These are phyloP conservation scores for Nymphaea thermarum DNA, from an alignment of 164 flowering plant genomes.

Conservation along the genomic window DNA sequence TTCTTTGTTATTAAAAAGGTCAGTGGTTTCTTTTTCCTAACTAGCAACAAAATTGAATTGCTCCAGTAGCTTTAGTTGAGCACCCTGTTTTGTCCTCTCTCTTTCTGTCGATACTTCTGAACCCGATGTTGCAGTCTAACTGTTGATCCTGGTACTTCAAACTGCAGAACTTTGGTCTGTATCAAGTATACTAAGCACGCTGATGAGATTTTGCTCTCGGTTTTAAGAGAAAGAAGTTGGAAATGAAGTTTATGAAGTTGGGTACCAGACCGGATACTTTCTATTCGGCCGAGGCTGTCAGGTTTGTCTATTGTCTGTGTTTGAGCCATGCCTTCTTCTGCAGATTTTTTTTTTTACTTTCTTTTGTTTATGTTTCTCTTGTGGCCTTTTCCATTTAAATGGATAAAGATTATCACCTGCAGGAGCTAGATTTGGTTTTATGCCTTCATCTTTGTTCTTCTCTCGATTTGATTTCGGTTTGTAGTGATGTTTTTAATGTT, in stretches of 20 bases:
- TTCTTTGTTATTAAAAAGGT: too few relatives aligned
- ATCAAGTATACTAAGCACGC: neutral
- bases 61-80: too few relatives aligned
- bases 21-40: too few relatives aligned
- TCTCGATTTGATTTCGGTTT: neutral
- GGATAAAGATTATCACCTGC: neutral
- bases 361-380: neutral
- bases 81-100: neutral
- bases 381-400: too few relatives aligned
- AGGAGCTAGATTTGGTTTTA: neutral
- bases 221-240: constrained; percentile 8
- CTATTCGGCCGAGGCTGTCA: constrained; percentile 67
- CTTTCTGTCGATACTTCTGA: too few relatives aligned
- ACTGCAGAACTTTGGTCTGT: neutral
- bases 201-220: neutral
- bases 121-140: too few relatives aligned
- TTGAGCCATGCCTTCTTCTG: neutral
- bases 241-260: constrained; percentile 97
- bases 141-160: neutral
- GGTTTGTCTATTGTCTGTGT: constrained; percentile 27
- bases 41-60: too few relatives aligned
- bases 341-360: too few relatives aligned
- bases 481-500: neutral
- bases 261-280: constrained; percentile 96
- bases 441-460: neutral